Conservation (phyloP, 148 eudicot genomes). For the Fagopyrum homotropicum region DNA sequence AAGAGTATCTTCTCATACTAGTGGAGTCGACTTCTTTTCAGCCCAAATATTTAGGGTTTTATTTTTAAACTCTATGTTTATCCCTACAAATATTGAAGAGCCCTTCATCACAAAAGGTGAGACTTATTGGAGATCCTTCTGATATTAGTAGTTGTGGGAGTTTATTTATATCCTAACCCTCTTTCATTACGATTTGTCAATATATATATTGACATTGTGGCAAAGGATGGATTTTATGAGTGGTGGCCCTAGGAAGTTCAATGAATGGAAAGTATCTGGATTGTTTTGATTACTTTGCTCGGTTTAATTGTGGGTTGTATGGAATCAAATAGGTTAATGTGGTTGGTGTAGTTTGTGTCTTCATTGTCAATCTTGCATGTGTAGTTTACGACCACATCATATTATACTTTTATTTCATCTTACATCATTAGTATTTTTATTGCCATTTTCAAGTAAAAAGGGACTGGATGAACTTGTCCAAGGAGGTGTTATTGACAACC, state of each 20-base stretch:
- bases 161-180: background rate
- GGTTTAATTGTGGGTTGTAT: too few relatives aligned
- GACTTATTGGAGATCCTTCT: too few relatives aligned
- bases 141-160: background rate
- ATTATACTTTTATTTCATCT: background rate
- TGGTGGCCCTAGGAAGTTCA: background rate
- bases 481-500: conserved; percentile 94
- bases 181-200: background rate
- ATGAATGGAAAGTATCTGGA: background rate
- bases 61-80: too few relatives aligned
- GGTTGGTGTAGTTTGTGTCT: too few relatives aligned
- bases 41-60: too few relatives aligned
- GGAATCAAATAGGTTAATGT: too few relatives aligned
- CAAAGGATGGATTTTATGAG: background rate
- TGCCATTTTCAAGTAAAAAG: conserved; percentile 65
- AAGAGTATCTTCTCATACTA: too few relatives aligned
- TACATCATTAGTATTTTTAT: background rate
- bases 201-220: background rate
- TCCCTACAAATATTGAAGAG: too few relatives aligned
- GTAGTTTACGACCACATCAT: background rate
- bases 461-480: conserved; percentile 90
- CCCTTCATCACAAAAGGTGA: too few relatives aligned
- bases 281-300: background rate
- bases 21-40: too few relatives aligned
- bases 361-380: too few relatives aligned